These are phyloP conservation scores for Claviceps sp. DNA, from an alignment of 2,329 filamentous ascomycete species.

Conservation along the genomic window DNA sequence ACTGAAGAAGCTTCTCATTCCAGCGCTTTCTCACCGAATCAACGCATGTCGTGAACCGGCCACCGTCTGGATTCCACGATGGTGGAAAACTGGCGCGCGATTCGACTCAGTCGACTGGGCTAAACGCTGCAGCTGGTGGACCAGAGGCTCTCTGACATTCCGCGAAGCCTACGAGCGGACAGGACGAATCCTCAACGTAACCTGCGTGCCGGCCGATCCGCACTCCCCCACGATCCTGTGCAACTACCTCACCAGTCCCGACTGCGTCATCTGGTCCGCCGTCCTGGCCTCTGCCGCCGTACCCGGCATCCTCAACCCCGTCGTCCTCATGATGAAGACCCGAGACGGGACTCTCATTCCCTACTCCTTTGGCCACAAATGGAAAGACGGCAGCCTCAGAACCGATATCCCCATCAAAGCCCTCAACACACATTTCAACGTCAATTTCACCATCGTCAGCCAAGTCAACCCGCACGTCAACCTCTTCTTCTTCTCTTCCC, in stretches of 20 bases:
- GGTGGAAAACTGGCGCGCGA: slow-evolving; percentile 84
- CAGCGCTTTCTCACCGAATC: slow-evolving; percentile 73
- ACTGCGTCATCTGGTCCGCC: slow-evolving; percentile 97
- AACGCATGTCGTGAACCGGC: slow-evolving; percentile 73
- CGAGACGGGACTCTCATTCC: slow-evolving; percentile 64
- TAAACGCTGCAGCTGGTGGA: slow-evolving; percentile 74
- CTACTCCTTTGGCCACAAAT: slow-evolving; percentile 96
- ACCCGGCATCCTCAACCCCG: slow-evolving; percentile 87
- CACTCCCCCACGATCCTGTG: slow-evolving; percentile 84
- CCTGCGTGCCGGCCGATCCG: slow-evolving; percentile 89
- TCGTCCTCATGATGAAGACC: slow-evolving; percentile 84
- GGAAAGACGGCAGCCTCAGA: slow-evolving; percentile 90
- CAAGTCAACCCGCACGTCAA: slow-evolving; percentile 97
- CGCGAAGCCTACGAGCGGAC: slow-evolving; percentile 88
- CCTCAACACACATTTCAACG: slow-evolving; percentile 93
- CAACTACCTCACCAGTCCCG: slow-evolving; percentile 88
- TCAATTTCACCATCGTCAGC: slow-evolving; percentile 85
- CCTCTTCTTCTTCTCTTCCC: slow-evolving; percentile 94
- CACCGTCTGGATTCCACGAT: slow-evolving; percentile 63
- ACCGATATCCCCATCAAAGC: slow-evolving; percentile 94
- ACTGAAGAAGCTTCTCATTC: slow-evolving; percentile 70
- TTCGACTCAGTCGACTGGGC: slow-evolving; percentile 96
- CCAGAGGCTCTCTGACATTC: slow-evolving; percentile 82
- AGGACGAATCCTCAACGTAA: slow-evolving; percentile 87
- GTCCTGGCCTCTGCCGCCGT: slow-evolving; percentile 91